A percentile compares a stretch with the other conserved stretches of the same genome.
Conservation (phyloP, 2,329 filamentous ascomycete genomes). For the Zymoseptoria pseudotritici region DNA sequence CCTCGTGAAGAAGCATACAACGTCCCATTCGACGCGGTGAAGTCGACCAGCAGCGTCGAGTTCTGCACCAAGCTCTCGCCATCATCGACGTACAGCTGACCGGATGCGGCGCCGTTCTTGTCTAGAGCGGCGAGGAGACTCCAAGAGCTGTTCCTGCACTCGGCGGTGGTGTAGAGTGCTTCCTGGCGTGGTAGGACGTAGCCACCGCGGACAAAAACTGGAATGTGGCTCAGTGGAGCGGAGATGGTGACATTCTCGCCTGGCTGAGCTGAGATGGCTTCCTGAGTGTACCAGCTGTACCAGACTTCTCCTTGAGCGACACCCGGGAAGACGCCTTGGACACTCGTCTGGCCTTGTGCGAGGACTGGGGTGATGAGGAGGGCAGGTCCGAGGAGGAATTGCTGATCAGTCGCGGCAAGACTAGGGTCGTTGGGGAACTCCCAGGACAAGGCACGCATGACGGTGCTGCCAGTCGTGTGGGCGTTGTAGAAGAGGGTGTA, state of each 20-base stretch:
- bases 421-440: conserved; percentile 66
- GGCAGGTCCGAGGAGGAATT: conserved; percentile 63
- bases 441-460: conserved; percentile 67
- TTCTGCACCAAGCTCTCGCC: conserved; percentile 58
- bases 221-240: conserved; percentile 61
- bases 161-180: conserved; percentile 58
- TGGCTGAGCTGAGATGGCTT: conserved; percentile 43
- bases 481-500: conserved; percentile 66
- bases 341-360: conserved; percentile 52
- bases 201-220: conserved; percentile 63
- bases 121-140: conserved; percentile 57
- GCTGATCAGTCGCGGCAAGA: conserved; percentile 58
- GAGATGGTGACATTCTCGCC: conserved; percentile 54
- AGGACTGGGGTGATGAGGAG: conserved; percentile 63
- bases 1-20: conserved; percentile 47
- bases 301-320: conserved; percentile 53
- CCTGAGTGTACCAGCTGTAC: conserved; percentile 75
- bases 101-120: conserved; percentile 48
- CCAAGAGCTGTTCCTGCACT: conserved; percentile 58
- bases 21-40: conserved; percentile 36
- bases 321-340: conserved; percentile 64
- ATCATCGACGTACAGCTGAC: conserved; percentile 65
- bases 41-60: conserved; percentile 47
- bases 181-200: conserved; percentile 61
- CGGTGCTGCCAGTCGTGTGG: conserved; percentile 58